Conservation (phyloP, 306 rosid genomes). For the Elaeagnus macrophylla region DNA sequence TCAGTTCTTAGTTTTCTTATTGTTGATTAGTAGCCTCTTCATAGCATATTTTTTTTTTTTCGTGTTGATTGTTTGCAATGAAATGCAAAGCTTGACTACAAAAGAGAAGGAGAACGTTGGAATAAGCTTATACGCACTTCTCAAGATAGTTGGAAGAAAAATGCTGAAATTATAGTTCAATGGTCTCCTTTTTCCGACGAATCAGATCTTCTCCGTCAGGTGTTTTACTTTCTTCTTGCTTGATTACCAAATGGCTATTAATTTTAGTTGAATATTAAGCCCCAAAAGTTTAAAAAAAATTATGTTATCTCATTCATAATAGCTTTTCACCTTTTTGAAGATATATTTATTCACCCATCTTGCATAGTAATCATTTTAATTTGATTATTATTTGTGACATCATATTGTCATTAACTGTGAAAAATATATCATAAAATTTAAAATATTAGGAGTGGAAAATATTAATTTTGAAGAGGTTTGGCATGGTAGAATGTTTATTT, state of each 20-base stretch:
- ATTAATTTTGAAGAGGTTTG: too few relatives aligned
- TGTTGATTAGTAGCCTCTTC: neutral
- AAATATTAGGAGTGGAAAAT: too few relatives aligned
- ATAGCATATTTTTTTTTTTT: slow-evolving; percentile 15
- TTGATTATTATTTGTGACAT: too few relatives aligned
- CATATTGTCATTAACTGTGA: too few relatives aligned
- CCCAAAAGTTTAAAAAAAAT: too few relatives aligned
- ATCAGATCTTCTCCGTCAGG: slow-evolving; percentile 71
- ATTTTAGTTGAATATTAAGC: too few relatives aligned
- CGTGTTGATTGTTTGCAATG: slow-evolving; percentile 19
- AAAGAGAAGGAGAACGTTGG: slow-evolving; percentile 50
- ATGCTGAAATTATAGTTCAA: slow-evolving; percentile 58
- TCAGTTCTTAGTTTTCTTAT: neutral
- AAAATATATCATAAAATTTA: too few relatives aligned
- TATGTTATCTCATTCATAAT: too few relatives aligned
- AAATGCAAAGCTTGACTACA: slow-evolving; percentile 70
- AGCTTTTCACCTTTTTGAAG: too few relatives aligned
- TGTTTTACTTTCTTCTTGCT: slow-evolving; percentile 14
- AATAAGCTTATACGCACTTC: slow-evolving; percentile 55
- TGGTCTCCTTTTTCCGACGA: slow-evolving; percentile 87
- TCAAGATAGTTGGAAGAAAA: slow-evolving; percentile 56
- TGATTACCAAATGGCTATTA: neutral
- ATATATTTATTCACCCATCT: too few relatives aligned
- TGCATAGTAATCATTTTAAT: too few relatives aligned
- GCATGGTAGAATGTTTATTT: too few relatives aligned